These are phyloP conservation scores for Astrothelium macrocarpum DNA, from an alignment of 495 filamentous ascomycete species.

Conservation along the genomic window DNA sequence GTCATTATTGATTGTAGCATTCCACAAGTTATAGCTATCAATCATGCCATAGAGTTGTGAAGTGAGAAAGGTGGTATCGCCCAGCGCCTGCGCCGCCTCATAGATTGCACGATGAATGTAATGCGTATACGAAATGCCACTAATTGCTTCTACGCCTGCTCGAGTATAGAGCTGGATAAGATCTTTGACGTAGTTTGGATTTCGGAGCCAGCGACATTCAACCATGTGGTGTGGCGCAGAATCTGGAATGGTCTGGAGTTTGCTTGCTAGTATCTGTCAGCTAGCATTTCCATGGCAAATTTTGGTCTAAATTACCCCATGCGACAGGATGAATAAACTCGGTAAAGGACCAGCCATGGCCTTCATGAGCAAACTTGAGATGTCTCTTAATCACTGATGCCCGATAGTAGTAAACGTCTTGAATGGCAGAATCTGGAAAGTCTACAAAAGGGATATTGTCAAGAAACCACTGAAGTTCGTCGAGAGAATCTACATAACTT, in stretches of 20 bases:
- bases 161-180: conserved; percentile 37
- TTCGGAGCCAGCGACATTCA: conserved; percentile 38
- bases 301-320: conserved; percentile 28
- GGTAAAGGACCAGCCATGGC: conserved; percentile 37
- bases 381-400: conserved; percentile 36
- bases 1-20: conserved; percentile 26
- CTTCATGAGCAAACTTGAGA: conserved; percentile 33
- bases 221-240: conserved; percentile 40
- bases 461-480: conserved; percentile 27
- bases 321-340: conserved; percentile 34
- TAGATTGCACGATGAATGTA: conserved; percentile 36
- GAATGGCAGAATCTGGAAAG: conserved; percentile 34
- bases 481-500: conserved; percentile 19
- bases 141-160: conserved; percentile 34
- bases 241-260: conserved; percentile 35
- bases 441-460: conserved; percentile 44
- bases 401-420: conserved; percentile 42
- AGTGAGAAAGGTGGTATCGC: conserved; percentile 31
- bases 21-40: conserved; percentile 35
- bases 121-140: conserved; percentile 33
- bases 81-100: conserved; percentile 34
- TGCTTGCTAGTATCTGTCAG: conserved; percentile 7
- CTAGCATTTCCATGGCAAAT: background rate
- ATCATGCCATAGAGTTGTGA: conserved; percentile 36
- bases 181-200: conserved; percentile 34